These are phyloP conservation scores for Suillus placidus DNA, from an alignment of 768 basidiomycete genomes.

Conservation along the genomic window DNA sequence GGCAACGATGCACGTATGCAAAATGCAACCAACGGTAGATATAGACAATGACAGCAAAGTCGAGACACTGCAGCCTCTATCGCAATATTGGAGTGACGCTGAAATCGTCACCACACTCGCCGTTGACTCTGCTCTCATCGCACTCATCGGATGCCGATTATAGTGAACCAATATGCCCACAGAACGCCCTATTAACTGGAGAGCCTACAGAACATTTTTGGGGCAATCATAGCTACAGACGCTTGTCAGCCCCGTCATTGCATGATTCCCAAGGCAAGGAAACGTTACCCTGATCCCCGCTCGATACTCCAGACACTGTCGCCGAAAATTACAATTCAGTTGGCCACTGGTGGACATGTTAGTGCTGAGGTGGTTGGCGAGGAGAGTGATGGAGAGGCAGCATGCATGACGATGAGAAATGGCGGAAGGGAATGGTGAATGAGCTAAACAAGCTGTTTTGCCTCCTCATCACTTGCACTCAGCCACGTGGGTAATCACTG, in stretches of 20 bases:
- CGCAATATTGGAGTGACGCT: conserved; percentile 6
- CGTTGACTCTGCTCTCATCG: conserved; percentile 17
- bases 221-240: conserved; percentile 2
- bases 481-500: conserved; percentile 32
- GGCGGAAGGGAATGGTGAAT: conserved; percentile 32
- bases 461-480: conserved; percentile 30
- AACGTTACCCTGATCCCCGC: conserved; percentile 31
- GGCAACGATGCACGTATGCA: conserved; percentile 8
- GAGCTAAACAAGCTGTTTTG: conserved; percentile 37
- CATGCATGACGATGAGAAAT: conserved; percentile 31
- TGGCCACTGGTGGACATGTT: background rate
- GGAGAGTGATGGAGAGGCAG: conserved; percentile 17
- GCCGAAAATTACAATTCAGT: background rate
- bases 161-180: conserved; percentile 15
- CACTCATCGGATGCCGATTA: conserved; percentile 22
- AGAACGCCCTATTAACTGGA: conserved; percentile 1
- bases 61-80: background rate
- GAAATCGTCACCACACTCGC: conserved; percentile 5
- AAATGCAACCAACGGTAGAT: conserved; percentile 5
- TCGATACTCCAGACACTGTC: conserved; percentile 2
- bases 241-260: conserved; percentile 15
- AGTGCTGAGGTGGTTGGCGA: conserved; percentile 6
- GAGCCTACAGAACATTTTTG: background rate
- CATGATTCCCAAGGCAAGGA: conserved; percentile 17
- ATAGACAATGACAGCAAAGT: background rate